These are phyloP conservation scores for Clavispora fructus DNA, from an alignment of 805 yeast genomes.

Conservation along the genomic window DNA sequence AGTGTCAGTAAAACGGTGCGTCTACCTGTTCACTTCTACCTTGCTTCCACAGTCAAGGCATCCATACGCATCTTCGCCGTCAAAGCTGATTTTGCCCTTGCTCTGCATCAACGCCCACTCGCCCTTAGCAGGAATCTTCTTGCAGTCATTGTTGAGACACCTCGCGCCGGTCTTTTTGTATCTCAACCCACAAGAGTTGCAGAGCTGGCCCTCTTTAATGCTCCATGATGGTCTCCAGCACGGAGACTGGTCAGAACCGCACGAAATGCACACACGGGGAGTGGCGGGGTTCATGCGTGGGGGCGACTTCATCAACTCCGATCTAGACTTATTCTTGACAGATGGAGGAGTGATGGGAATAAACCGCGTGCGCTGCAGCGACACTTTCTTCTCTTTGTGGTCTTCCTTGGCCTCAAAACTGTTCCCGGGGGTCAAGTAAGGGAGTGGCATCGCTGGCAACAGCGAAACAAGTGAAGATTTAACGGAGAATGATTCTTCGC, in stretches of 20 bases:
- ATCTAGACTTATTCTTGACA: slow-evolving; percentile 22
- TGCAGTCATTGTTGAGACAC: slow-evolving; percentile 70
- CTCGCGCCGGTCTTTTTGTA: slow-evolving; percentile 92
- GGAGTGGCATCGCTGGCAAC: slow-evolving; percentile 3
- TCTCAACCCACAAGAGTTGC: slow-evolving; percentile 93
- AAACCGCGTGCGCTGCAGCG: slow-evolving; percentile 16
- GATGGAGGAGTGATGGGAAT: slow-evolving; percentile 41
- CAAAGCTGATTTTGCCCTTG: slow-evolving; percentile 46
- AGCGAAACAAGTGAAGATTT: not conserved
- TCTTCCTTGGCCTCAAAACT: slow-evolving; percentile 2
- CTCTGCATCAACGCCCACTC: slow-evolving; percentile 87
- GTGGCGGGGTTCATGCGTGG: slow-evolving; percentile 20
- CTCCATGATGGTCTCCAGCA: slow-evolving; percentile 99
- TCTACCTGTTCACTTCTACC: slow-evolving; percentile 32
- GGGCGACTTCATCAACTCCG: slow-evolving; percentile 31
- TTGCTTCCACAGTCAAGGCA: slow-evolving; percentile 40
- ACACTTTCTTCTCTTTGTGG: slow-evolving; percentile 1
- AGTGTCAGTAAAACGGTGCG: too few species aligned
- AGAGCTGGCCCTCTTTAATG: slow-evolving; percentile 82
- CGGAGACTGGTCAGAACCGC: slow-evolving; percentile 87
- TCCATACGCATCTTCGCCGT: slow-evolving; percentile 34
- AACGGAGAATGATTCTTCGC: not conserved
- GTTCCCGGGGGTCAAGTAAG: slow-evolving; percentile 6
- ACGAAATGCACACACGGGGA: slow-evolving; percentile 74
- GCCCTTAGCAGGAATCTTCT: slow-evolving; percentile 92